These are phyloP conservation scores for Zelopaecilomyces penicillatus DNA, from an alignment of 2,329 filamentous ascomycete genomes.

Conservation along the genomic window DNA sequence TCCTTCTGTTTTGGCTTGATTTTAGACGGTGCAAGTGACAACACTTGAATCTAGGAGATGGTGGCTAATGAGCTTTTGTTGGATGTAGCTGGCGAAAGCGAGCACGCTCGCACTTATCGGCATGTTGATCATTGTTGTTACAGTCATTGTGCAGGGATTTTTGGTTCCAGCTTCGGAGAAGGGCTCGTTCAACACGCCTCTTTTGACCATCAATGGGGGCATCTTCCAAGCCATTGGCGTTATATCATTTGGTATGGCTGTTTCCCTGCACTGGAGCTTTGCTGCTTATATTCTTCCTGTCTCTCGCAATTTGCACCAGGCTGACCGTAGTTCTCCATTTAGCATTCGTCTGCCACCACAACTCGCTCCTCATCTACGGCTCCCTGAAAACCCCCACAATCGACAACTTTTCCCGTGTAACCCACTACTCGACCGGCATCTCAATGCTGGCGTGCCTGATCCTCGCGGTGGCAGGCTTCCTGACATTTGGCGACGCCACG, in stretches of 20 bases:
- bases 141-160: constrained; percentile 76
- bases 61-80: constrained; percentile 1
- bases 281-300: neutral
- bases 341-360: constrained; percentile 75
- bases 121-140: constrained; percentile 84
- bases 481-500: constrained; percentile 87
- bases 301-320: neutral
- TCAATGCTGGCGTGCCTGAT: constrained; percentile 86
- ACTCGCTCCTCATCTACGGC: constrained; percentile 94
- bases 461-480: constrained; percentile 82
- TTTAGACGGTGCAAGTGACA: neutral
- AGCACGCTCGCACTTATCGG: constrained; percentile 87
- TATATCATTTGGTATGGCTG: constrained; percentile 78
- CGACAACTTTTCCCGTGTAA: constrained; percentile 87
- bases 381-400: constrained; percentile 90
- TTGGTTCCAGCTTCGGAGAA: constrained; percentile 62
- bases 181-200: constrained; percentile 60
- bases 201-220: constrained; percentile 74
- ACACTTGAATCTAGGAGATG: neutral
- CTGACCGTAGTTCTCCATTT: constrained; percentile 1
- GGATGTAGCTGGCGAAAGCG: constrained; percentile 75
- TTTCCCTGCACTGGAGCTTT: neutral
- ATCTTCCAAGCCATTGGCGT: constrained; percentile 96
- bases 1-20: neutral
- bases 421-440: constrained; percentile 83